Percentiles rank a stretch among this genome's conserved stretches.
Conservation (phyloP, 176 grass and related monocot genomes). For the Oryza glaberrima region DNA sequence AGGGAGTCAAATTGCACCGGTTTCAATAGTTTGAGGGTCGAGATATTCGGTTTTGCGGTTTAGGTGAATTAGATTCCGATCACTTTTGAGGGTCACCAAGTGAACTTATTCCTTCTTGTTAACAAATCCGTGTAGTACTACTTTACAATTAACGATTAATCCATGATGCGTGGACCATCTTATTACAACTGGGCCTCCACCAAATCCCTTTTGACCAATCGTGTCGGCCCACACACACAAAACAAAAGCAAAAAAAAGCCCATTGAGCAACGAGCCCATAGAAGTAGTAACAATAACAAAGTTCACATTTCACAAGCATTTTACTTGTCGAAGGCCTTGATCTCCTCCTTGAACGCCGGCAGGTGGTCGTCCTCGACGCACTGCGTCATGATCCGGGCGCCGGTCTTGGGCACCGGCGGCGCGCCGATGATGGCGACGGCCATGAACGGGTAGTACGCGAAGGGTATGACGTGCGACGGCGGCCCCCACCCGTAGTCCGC, state of each 20-base stretch:
- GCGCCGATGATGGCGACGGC: constrained; percentile 62
- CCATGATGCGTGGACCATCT: background rate
- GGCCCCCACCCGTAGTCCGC: constrained; percentile 69
- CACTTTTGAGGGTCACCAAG: too few relatives aligned
- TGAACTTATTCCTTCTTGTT: too few relatives aligned
- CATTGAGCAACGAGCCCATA: background rate
- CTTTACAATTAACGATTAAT: background rate
- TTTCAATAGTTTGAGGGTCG: too few relatives aligned
- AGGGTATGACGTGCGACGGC: constrained; percentile 57
- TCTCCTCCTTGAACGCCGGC: constrained; percentile 44
- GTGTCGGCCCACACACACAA: background rate
- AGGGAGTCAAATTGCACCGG: too few relatives aligned
- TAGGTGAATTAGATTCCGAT: too few relatives aligned
- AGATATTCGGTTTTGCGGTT: too few relatives aligned
- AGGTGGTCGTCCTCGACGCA: constrained; percentile 64
- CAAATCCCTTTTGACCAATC: background rate
- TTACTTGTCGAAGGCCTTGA: constrained; percentile 26
- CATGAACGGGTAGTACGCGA: constrained; percentile 57
- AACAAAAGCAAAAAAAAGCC: background rate
- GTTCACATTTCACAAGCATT: background rate
- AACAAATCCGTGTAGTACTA: background rate
- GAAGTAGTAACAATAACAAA: background rate
- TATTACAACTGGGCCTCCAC: background rate
- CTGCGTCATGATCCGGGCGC: constrained; percentile 59
- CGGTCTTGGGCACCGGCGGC: constrained; percentile 49